phyloP scores from a whole-genome alignment of 2,329 filamentous ascomycete species.

The Botrytis fabae region DNA sequence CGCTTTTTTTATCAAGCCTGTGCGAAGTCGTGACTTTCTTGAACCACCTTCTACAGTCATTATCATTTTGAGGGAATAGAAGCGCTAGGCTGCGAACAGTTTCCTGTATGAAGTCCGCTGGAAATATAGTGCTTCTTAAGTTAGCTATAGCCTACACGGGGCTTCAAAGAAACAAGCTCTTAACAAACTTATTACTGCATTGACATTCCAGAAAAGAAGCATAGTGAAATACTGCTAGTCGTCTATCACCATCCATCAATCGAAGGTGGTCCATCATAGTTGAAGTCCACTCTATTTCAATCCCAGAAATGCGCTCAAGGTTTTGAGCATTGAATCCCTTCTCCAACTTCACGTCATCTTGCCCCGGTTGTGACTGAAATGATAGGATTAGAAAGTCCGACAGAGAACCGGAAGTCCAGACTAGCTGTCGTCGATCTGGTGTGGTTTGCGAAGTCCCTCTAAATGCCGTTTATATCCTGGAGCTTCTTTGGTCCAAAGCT shows the following conservation, averaged over 20 bases:
- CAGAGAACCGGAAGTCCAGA: background rate
- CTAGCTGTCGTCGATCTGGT: background rate
- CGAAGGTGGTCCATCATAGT: conserved; percentile 47
- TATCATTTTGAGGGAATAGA: background rate
- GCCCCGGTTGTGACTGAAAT: background rate
- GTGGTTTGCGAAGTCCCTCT: too few relatives aligned
- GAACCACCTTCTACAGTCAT: background rate
- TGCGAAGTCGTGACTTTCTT: background rate
- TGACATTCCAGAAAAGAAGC: conserved; percentile 33
- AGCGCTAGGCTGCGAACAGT: background rate
- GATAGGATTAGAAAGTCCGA: background rate
- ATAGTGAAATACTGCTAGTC: conserved; percentile 45
- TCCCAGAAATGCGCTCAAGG: conserved; percentile 9
- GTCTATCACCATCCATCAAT: conserved; percentile 43
- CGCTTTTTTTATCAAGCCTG: background rate
- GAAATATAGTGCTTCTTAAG: background rate
- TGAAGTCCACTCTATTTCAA: conserved; percentile 36
- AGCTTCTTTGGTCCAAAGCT: too few relatives aligned
- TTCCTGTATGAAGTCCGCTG: background rate
- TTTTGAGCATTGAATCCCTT: conserved; percentile 13
- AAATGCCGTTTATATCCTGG: too few relatives aligned
- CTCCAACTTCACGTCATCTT: background rate
- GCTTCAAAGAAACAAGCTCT: too few relatives aligned
- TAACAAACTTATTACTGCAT: background rate
- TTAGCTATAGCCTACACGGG: background rate